Base-by-base conservation (phyloP, 345 rosid genomes). In the Odontarrhena argentea region DNA sequence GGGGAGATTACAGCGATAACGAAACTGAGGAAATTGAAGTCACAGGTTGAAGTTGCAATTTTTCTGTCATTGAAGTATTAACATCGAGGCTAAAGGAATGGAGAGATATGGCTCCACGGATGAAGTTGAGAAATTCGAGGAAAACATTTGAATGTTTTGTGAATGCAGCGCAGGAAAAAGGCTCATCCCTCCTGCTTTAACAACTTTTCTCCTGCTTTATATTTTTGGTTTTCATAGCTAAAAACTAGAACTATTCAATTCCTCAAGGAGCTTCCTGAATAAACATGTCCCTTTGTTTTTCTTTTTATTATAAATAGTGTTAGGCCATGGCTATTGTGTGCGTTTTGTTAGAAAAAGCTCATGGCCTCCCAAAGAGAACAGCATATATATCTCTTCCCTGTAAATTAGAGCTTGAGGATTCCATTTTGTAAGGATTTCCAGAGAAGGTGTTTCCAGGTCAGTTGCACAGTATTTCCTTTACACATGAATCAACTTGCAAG, bases 1-100 rank as follows among this genome's bases (percentile, higher is more conserved):
- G 96, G 96, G 97, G 92, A 62, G 97, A 88, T 78, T 80, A 83
- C 80, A 88, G 88, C 38, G 99, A 90, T 57, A 68, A 62, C 24
- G 97, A 90, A 80, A 67, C 80, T 13, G 96, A 92, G 66, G 51
- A 67, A 41, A 85, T 83, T 66, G 96, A 83, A 78, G 88, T 83
- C 74, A 65, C 80, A 15, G 67, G 86, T 65, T 88, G 81, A 90
- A 68, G 76, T 32, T 67, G 34, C 13, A 46, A 32, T 15, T 22
- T 30, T 30, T 52, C 55, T 65, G 55, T 50, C 44, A 71, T 28
- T 40, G 47, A 73, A 52, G 71, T 65, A 52, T 66, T 66, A 60
- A 73, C 72, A 73, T 53, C 18, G 77, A 73, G 77, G 76, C 67
- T 73, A 43, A 65, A 73, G 49, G 26, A 57, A 66, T 43, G 60